phyloP scores from a whole-genome alignment of 768 basidiomycete genomes.

The Favolaschia claudopus region DNA sequence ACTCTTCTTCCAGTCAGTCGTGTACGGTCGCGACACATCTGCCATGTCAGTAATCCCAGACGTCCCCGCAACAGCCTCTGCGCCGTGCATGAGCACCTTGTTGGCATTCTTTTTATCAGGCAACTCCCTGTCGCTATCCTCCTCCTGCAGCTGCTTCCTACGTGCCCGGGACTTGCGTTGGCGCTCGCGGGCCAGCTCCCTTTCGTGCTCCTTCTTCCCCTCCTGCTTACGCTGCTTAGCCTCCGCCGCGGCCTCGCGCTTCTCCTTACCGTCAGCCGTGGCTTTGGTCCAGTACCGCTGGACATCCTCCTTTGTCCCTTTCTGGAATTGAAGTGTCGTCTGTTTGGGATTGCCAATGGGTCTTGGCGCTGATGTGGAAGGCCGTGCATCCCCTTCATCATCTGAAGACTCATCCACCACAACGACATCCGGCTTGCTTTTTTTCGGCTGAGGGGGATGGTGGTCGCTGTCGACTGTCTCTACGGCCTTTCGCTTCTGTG shows the following conservation, averaged over 20 bases:
- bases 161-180: neutral
- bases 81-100: neutral
- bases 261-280: neutral
- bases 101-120: neutral
- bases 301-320: neutral
- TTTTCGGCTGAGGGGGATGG: neutral
- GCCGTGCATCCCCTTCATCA: no score
- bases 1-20: neutral
- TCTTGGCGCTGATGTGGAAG: neutral
- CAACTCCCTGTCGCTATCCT: neutral
- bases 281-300: neutral
- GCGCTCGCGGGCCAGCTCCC: neutral
- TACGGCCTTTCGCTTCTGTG: neutral
- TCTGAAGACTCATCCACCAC: no score
- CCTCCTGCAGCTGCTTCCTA: neutral
- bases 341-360: neutral
- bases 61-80: neutral
- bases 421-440: neutral
- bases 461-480: neutral
- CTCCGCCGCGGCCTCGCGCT: neutral
- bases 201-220: neutral
- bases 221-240: neutral
- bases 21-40: neutral
- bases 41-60: neutral
- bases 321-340: neutral